A percentile compares a stretch with the other conserved stretches of the same genome.
Conservation (phyloP, 257 asterid species). For the Fraxinus anomala region DNA sequence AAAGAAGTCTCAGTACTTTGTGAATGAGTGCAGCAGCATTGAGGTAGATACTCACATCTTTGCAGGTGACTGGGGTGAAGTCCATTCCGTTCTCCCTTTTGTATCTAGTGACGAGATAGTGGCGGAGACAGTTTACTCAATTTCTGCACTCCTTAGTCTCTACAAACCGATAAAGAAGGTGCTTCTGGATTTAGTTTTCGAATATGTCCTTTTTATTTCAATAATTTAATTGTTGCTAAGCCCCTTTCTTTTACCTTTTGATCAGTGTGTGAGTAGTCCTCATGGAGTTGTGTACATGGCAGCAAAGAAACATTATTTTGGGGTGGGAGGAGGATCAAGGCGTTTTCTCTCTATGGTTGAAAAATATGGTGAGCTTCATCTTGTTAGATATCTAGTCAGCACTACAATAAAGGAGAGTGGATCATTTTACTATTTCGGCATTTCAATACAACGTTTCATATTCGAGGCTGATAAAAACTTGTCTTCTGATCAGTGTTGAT, state of each 20-base stretch:
- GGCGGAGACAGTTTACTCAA: constrained; percentile 96
- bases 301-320: constrained; percentile 92
- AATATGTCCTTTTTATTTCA: not conserved
- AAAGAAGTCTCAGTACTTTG: constrained; percentile 31
- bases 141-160: constrained; percentile 65
- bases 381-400: not conserved
- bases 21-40: constrained; percentile 21
- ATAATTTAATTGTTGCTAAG: constrained; percentile 18
- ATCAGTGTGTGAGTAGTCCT: constrained; percentile 62
- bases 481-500: not conserved
- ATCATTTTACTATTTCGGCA: not conserved
- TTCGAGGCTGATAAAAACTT: not conserved
- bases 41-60: constrained; percentile 64
- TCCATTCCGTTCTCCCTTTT: constrained; percentile 55
- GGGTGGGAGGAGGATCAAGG: constrained; percentile 98
- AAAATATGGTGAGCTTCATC: constrained; percentile 61
- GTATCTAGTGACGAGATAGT: constrained; percentile 34
- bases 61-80: constrained; percentile 93
- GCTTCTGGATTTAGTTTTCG: constrained; percentile 9
- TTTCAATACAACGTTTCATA: not conserved
- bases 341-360: constrained; percentile 71
- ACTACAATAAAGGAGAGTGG: not conserved
- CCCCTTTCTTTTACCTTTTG: constrained; percentile 9
- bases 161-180: constrained; percentile 79
- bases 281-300: constrained; percentile 85